Base-by-base conservation (phyloP, 139 green algal species). In the Closterium sp. region DNA sequence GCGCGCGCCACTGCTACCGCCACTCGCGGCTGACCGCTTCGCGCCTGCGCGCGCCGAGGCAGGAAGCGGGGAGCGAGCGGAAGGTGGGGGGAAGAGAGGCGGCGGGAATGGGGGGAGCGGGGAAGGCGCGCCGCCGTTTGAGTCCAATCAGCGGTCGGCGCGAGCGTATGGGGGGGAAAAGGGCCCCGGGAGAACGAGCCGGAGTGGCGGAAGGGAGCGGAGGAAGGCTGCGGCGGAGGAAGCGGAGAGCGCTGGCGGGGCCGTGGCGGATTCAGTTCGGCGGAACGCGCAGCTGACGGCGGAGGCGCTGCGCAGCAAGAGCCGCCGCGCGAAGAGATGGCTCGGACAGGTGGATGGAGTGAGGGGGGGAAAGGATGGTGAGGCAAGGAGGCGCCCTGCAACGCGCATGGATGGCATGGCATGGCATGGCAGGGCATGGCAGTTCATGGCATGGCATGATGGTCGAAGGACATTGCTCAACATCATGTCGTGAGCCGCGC, bases 231-330 rank as follows among this genome's bases (percentile, higher is more conserved):
- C 55, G 55, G 55, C 55, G 55, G 55, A 76, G 55, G 55, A 76
- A 76, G 55, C 55, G 55, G 55, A 76, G 55, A 76, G 55, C 55
- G 55, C 55, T 76, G 55, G 55, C 55, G 55, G 55, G 55, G 55
- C 55, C 55, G 55, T 76, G 55, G 25, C 55, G 55, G 55, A 76
- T 19, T 76, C 55, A 76, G 25, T 76, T 16, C 55, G 55, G 55
- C 55, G 55, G 16, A 76, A 76, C 55, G 55, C 55, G 55, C 55
- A 28, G 55, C 16, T 19, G 55, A 76, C 55, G 55, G 55, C 55
- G 55, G 55, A 25, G 16, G 87, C 87, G 33, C 33, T 91, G 28
- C 33, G 81, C 34, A 91, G 87, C 87, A 91, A 91, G 87, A 91
- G 81, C 35, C 87, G 87, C 7, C 34, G 34, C 25, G 34, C 87